Evolutionary conservation across 169 alveolate species (phyloP), one percentile per base, ranked within the genome.

Genomic region (Toxoplasma gondii): DNA sequence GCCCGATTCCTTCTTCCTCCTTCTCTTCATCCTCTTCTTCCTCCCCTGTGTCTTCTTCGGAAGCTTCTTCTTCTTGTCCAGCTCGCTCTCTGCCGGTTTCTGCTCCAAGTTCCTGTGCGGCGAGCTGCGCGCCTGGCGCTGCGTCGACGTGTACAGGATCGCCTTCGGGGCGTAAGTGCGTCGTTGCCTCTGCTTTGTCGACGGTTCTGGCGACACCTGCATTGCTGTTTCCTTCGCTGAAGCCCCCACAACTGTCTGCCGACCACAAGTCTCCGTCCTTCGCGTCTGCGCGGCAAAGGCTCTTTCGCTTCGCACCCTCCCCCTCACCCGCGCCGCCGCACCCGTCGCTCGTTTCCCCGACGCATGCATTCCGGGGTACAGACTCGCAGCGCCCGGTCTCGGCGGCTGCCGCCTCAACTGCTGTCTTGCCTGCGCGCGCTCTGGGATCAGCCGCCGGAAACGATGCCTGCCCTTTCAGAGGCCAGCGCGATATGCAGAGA

Each of bases 181-280:
- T 82, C 64, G 34, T 43, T 36, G 90, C 69, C 31, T 0, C 41
- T 82, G 86, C n/a, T 38, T 36, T 82, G 53, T 29, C 64, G 58
- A 41, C 69, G 1, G 67, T 82, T 39, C 67, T 82, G 53, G 53
- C 67, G 31, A 24, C 90, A 12, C 90, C 54, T 2, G 69, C 69
- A 1, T 38, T 82, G 67, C 69, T 82, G 24, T 43, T 82, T 82
- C 90, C 67, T 41, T 82, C 90, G 1, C 90, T 43, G 67, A 82
- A 82, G 90, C 90, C 90, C 31, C 67, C 19, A 0, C 41, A 82
- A 41, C 64, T 82, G 34, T 49, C 34, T 82, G 45, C 43, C 22
- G 34, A 64, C 74, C n/a, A 27, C 74, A 31, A 10, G 74, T 16
- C 74, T 64, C 9, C 74, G 24, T 64, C 74, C 74, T 27, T 64